Evolutionary conservation across 2,329 filamentous ascomycete species (phyloP), one percentile per base, ranked within the genome.

Genomic region (Elsinoe ampelina): DNA sequence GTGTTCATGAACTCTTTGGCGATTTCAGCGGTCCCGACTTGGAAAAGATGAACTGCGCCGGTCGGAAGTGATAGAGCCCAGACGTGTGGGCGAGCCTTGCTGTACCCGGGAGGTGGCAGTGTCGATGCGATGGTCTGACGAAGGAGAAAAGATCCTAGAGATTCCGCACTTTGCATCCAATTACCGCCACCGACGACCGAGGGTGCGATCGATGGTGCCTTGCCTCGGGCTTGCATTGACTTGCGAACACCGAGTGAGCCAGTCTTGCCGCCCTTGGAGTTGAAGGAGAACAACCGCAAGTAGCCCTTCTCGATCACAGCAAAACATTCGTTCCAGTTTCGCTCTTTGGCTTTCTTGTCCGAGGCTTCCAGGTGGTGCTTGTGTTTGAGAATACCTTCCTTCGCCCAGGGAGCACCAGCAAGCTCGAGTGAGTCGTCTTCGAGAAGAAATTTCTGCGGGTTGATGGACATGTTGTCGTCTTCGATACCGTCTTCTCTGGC

Each of bases 131-230:
- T 87, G 0, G 91, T 95, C 69, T 97, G 91, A 17, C 91, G 83
- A 6, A 98, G 81, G 42, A 87, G 84, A 70, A 96, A 97, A 17
- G 85, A 86, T 64, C 89, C 91, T 8, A 96, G 77, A 61, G 85
- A 89, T 61, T 95, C 90, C 4, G 93, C 93, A 67, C 95, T 97
- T 63, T 96, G 91, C 70, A 92, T 92, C 93, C 93, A 98, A 70
- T 98, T 97, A 20, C 93, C 93, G 59, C 93, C 93, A 62, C 93
- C 93, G 1, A 97, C 93, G 5, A 87, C 80, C 26, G 84, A 81
- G 11, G 82, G 83, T 19, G 75, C 74, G 36, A 72, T 68, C 54
- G 65, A 67, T 7, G 67, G 62, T n/a, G 67, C 66, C 34, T 65
- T 67, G 35, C 65, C 62, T 20, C 43, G 43, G 19, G 19, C 30